Conservation (phyloP, 169 alveolate genomes). For the Cryptosporidium meleagridis region DNA sequence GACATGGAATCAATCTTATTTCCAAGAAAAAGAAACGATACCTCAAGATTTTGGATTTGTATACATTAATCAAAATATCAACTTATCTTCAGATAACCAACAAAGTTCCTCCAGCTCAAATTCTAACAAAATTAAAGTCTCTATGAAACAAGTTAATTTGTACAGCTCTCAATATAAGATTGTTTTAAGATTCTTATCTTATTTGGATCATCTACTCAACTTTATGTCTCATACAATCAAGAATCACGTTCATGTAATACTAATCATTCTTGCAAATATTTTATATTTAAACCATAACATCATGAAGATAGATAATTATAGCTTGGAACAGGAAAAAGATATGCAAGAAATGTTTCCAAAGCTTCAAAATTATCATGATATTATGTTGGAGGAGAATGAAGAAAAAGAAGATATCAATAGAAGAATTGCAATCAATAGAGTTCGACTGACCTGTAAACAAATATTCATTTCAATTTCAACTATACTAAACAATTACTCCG, state of each 20-base stretch:
- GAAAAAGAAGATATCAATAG: background rate
- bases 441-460: background rate
- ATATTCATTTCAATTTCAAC: constrained; percentile 7
- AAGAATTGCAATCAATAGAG: background rate
- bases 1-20: background rate
- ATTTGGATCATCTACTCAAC: constrained; percentile 27
- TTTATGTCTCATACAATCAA: constrained; percentile 41
- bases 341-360: too few relatives aligned
- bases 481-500: constrained; percentile 13
- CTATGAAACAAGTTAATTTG: background rate
- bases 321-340: too few relatives aligned
- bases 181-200: constrained; percentile 12
- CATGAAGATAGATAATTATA: background rate
- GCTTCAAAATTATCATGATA: background rate
- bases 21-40: too few relatives aligned
- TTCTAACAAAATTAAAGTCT: background rate
- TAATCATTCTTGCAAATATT: constrained; percentile 11
- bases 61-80: background rate
- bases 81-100: too few relatives aligned
- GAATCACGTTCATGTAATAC: background rate
- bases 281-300: background rate
- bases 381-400: background rate
- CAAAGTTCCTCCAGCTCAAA: too few relatives aligned
- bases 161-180: background rate
- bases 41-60: constrained; percentile 23